Percentiles rank a stretch among this genome's conserved stretches.
Evolutionary conservation across 1,139 yeast species (phyloP).

Genomic region (Zygoascus meyerae): DNA sequence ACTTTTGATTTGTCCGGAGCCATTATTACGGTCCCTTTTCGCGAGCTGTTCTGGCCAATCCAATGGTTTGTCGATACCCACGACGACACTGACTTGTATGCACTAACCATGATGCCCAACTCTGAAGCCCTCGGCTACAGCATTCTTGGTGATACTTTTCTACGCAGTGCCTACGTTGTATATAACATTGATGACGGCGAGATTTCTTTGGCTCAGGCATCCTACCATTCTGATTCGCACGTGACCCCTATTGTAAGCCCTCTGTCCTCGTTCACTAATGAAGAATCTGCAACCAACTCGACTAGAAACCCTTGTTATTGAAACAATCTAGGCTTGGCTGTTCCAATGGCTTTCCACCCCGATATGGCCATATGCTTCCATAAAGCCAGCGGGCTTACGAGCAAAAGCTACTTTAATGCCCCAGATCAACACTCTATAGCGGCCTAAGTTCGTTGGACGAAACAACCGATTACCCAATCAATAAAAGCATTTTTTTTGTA

Average conservation of each 20-base stretch:
- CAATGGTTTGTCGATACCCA: slow-evolving; percentile 21
- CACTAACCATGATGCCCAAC: slow-evolving; percentile 23
- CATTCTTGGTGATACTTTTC: slow-evolving; percentile 63
- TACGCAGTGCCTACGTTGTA: slow-evolving; percentile 70
- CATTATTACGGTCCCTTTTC: slow-evolving; percentile 39
- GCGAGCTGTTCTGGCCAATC: slow-evolving; percentile 33
- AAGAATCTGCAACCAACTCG: too few relatives aligned
- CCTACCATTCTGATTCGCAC: slow-evolving; percentile 13
- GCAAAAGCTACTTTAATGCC: too few relatives aligned
- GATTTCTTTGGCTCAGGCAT: slow-evolving; percentile 22
- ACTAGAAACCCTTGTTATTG: too few relatives aligned
- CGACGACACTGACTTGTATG: slow-evolving; percentile 16
- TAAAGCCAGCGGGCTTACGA: too few relatives aligned
- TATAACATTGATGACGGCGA: slow-evolving; percentile 46
- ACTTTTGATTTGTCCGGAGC: slow-evolving; percentile 40
- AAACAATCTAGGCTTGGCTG: too few relatives aligned
- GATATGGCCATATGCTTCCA: too few relatives aligned
- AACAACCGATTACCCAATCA: too few relatives aligned
- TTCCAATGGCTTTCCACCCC: too few relatives aligned
- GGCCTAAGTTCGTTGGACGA: too few relatives aligned
- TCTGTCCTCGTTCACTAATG: too few relatives aligned
- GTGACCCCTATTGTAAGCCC: slow-evolving; percentile 16
- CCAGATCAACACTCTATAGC: too few relatives aligned
- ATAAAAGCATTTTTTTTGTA: too few relatives aligned
- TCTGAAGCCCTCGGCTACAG: slow-evolving; percentile 21